Evolutionary conservation across 2,329 filamentous ascomycete species (phyloP).

Genomic region (Didymella arachidicola): DNA sequence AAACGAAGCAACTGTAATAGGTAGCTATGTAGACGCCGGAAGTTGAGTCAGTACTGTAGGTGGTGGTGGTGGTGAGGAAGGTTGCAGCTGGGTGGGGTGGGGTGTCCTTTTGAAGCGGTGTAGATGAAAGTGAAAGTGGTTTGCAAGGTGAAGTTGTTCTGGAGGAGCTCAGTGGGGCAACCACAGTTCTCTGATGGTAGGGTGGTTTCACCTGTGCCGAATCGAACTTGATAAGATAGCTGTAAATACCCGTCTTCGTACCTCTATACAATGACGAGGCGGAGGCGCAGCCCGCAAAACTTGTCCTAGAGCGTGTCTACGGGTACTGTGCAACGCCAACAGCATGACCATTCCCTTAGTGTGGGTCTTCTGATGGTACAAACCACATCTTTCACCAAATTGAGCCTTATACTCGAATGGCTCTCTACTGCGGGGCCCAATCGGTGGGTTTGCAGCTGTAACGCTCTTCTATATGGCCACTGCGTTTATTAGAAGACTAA

Average conservation of each 20-base stretch:
- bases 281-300: neutral
- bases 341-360: neutral
- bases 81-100: neutral
- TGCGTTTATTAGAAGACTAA: neutral
- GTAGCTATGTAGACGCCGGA: neutral
- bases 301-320: neutral
- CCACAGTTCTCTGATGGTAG: neutral
- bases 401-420: neutral
- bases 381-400: neutral
- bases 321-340: neutral
- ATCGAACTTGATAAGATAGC: neutral
- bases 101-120: neutral
- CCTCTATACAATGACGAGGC: neutral
- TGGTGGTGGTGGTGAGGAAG: neutral
- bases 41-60: neutral
- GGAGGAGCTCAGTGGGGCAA: neutral
- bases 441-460: too few species aligned
- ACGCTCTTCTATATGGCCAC: too few species aligned
- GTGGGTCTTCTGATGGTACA: neutral
- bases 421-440: too few species aligned
- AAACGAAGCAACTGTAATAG: neutral
- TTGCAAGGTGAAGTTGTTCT: neutral
- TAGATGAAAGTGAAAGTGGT: constrained; percentile 7
- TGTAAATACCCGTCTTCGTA: neutral
- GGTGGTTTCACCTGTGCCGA: neutral